Evolutionary conservation across 495 filamentous ascomycete genomes (phyloP).

Genomic region (Evansstolkia leycettana): DNA sequence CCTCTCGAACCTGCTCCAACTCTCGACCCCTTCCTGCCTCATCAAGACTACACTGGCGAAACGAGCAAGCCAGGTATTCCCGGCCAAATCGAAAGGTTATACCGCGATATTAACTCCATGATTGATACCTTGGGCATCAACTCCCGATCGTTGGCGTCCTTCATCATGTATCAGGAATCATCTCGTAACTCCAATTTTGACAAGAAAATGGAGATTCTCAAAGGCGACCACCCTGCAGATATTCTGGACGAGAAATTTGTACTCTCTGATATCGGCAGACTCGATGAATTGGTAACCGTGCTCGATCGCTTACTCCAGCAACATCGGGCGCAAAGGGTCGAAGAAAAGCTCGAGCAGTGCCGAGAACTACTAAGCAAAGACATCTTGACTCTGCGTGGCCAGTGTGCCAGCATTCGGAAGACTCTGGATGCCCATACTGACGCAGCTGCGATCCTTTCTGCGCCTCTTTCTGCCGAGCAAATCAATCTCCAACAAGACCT

Average conservation of each 20-base stretch:
- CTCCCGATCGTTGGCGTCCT: conserved; percentile 59
- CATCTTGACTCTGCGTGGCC: conserved; percentile 51
- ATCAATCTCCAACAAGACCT: conserved; percentile 71
- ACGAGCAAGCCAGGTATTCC: conserved; percentile 48
- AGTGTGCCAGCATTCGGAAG: conserved; percentile 61
- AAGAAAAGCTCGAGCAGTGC: conserved; percentile 49
- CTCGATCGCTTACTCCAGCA: conserved; percentile 47
- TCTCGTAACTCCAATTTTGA: conserved; percentile 43
- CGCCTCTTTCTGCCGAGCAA: conserved; percentile 74
- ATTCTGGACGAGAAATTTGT: conserved; percentile 51
- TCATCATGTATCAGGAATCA: conserved; percentile 44
- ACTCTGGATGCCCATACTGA: conserved; percentile 57
- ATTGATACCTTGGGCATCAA: conserved; percentile 86
- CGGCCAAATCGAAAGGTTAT: conserved; percentile 73
- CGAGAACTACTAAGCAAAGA: conserved; percentile 48
- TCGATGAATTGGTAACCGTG: conserved; percentile 44
- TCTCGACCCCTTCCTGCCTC: conserved; percentile 53
- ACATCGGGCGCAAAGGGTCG: conserved; percentile 49
- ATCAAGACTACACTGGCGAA: conserved; percentile 54
- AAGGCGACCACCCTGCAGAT: conserved; percentile 30
- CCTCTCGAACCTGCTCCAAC: conserved; percentile 38
- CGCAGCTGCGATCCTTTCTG: conserved; percentile 41
- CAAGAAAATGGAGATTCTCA: conserved; percentile 19
- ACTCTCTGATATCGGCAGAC: conserved; percentile 54
- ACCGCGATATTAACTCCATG: conserved; percentile 93